Evolutionary conservation across 2,329 filamentous ascomycete genomes (phyloP), one percentile per base, ranked within the genome.

Genomic region (Verticillium dahliae): DNA sequence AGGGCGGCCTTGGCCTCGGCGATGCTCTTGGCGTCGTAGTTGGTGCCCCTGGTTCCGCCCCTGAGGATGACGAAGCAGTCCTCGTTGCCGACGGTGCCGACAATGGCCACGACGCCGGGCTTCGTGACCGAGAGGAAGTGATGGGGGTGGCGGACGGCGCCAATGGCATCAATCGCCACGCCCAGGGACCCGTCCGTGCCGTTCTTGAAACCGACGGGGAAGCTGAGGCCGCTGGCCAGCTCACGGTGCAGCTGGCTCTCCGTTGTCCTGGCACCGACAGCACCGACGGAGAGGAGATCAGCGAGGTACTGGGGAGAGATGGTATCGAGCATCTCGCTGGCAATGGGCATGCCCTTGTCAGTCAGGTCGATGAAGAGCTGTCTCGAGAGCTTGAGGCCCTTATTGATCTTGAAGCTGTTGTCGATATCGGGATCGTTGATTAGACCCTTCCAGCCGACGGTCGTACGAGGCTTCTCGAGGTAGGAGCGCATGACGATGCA

Each of bases 121-220:
- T 98, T 98, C 27, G 95, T 98, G 67, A 98, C 94, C 6, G 92
- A 96, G 69, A 99, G 84, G 84, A 99, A 98, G 81, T 97, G 92
- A 73, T 99, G 95, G 15, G 92, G 91, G 73, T 96, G 91, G 74
- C 85, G 88, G 58, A 96, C 94, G 15, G 95, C 91, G 65, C 93
- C 92, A 74, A 98, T 97, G 58, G 95, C 95, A 73, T 99, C 95
- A 69, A 98, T 91, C 13, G 95, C 93, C 4, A 98, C 93, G 61
- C 88, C 85, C 57, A 98, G 80, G 9, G 89, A 90, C 59, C 95
- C 95, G 74, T 99, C 95, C 37, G 95, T 99, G 66, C 95, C 95
- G 77, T 99, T 99, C 85, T 99, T 99, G 90, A 99, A 99, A 59
- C 95, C 95, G 11, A 99, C 92, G 1, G 95, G 95, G 89, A 97